Evolutionary conservation across 495 filamentous ascomycete genomes (phyloP), one percentile per base, ranked within the genome.

Genomic region (Penicillium herquei): DNA sequence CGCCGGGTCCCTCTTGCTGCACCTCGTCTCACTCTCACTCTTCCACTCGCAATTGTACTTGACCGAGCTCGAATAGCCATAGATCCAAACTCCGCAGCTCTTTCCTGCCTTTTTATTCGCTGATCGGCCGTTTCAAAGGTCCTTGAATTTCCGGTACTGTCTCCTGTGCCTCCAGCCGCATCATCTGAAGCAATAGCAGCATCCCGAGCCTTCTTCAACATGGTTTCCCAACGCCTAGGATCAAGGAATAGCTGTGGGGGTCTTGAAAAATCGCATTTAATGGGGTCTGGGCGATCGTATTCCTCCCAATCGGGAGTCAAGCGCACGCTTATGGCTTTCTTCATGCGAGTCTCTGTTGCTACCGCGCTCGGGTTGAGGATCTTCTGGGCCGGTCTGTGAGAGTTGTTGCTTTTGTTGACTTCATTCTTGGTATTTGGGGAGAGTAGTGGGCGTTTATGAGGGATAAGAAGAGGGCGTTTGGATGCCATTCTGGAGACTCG

Each of bases 51-150:
- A 39, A 58, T 47, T 16, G 66, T 37, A 56, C 54, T 65, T 40
- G 62, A 66, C 37, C 67, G 61, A 9, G 58, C 62, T n/a, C 62
- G 54, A 54, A 73, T 66, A 55, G 69, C 69, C 64, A 70, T 66
- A 17, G 62, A 63, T 39, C 66, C 65, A 63, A 66, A 73, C 59
- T 69, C 63, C 32, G 63, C 62, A 48, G 71, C 65, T 13, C 55
- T 54, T 35, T 66, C 64, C 11, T 55, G 49, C 16, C 61, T 46
- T 43, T 49, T 42, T 17, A 64, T 47, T 40, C 34, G 43, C 39
- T 67, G 42, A 32, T 70, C 68, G 4, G 54, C 54, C 12, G 50
- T 56, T 42, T 63, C 40, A n/a, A 30, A n/a, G 2, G 33, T 13
- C 13, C 8, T 6, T 13, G 11, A 26, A 35, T 47, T 31, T 11